Base-by-base conservation (phyloP, 495 filamentous ascomycete genomes). In the Penicillium flavigenum region DNA sequence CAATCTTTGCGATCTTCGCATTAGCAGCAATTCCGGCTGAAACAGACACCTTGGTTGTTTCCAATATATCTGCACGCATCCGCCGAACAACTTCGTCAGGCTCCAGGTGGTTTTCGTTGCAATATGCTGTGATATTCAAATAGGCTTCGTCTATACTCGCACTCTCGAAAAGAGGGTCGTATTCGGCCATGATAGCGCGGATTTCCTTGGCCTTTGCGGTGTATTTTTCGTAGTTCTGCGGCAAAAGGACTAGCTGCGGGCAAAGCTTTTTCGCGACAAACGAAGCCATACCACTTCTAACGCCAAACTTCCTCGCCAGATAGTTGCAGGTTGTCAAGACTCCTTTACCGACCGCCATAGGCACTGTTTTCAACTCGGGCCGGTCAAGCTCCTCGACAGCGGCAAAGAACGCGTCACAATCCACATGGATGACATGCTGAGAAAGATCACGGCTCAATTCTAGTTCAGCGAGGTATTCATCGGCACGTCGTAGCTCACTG, bases 381-480 rank as follows among this genome's bases (percentile, higher is more conserved):
- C 88, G 80, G 68, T 96, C 91, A 26, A 99, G 81, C 63, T 90
- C 91, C 70, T 98, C 94, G 8, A 98, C 95, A 1, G 92, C 90
- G 0, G 94, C 94, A 65, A 92, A 99, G 75, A 99, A 99, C 19
- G 95, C 94, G 75, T 99, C 94, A 70, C 94, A 99, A 72, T 99
- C 94, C 31, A 99, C 80, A 68, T 99, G 94, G 0, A 97, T 86
- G 26, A 98, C 82, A 47, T 82, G 75, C 67, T 97, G 94, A 12
- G 82, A 81, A n/a, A 98, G 76, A 65, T 98, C 93, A 8, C 94
- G 83, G 16, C 80, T 80, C 1, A 81, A 62, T 62, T 98, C 94
- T 11, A 97, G 79, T 60, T 92, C 83, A 1, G 84, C 81, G 53
- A 97, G 84, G 62, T 89, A 86, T 52, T 90, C 89, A 68, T 98